Base-by-base conservation (phyloP, 1,139 yeast species). In the Wickerhamomyces sp. region DNA sequence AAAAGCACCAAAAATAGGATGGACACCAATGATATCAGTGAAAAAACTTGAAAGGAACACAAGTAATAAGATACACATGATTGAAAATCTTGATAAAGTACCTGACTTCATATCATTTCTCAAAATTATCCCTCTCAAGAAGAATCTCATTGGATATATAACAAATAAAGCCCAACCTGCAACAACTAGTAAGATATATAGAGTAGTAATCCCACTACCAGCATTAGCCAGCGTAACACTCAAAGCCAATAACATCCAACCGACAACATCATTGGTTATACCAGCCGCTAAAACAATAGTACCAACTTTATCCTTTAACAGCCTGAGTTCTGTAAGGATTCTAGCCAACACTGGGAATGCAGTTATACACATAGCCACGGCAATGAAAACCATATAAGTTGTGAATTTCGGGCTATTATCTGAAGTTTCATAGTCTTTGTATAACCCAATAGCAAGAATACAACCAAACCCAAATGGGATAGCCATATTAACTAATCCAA, bases 321-420 rank as follows among this genome's bases (percentile, higher is more conserved):
- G 68, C 53, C 85, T 75, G 50, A 86, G 69, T 59, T 84, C 93
- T 5, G 89, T 81, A 51, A 86, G 66, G 37, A 86, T 86, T 60
- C 94, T 78, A 1, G 88, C 91, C 53, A 86, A 68, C 8, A 86
- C 95, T 0, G 95, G 95, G 64, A 86, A 81, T 0, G 94, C 95
- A 1, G 95, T 86, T 53, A 86, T 84, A 52, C 91, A 79, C 70
- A 84, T 73, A 3, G 95, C 91, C 18, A 84, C 89, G 5, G 91
- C 90, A 42, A 84, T 80, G 53, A 84, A 85, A 14, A 84, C 84
- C 81, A 82, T 79, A 55, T 75, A 84, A 0, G 88, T 82, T n/a
- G 89, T 81, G 59, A 83, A 84, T 46, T 78, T 67, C 37, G 80
- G 71, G 7, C 62, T 61, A 4, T 62, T 63, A 32, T 58, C 46